Evolutionary conservation across 2,329 filamentous ascomycete genomes (phyloP), one percentile per base, ranked within the genome.

Genomic region (Fusarium palustre): DNA sequence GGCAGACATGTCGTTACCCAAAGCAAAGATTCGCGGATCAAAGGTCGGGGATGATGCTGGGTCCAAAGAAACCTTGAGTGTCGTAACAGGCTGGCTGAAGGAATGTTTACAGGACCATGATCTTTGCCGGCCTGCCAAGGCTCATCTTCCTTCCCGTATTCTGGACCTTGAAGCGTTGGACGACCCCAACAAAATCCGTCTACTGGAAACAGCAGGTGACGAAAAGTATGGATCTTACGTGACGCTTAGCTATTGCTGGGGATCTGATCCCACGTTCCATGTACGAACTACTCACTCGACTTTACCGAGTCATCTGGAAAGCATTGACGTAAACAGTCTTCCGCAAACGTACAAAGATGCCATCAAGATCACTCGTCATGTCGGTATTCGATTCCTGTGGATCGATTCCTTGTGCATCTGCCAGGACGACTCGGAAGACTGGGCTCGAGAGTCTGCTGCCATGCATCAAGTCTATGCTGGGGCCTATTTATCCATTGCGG

Each of bases 231-330:
- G 54, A 0, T n/a, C 38, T 2, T 69, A 68, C 11, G 46, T 56
- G 18, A 48, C 66, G 0, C 55, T 69, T 2, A 69, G 64, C 8
- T 52, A 69, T 18, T 69, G 64, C 5, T 69, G 64, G 66, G 66
- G 64, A 15, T 12, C 42, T 1, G 30, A 45, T 24, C 10, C 34
- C 2, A 25, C 47, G 0, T 28, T 24, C 0, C 54, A 58, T 12
- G 56, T 55, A 9, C 46, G 11, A 7, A 65, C 60, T 7, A 65
- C 56, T 1, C 55, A 34, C 5, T 16, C 42, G 10, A 57, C 46
- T 1, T 31, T 59, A 1, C 43, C 41, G 2, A 24, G 22, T 1
- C 49, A 54, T 22, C 10, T 62, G 0, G 16, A 43, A 1, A 55
- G 39, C 2, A 45, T 68, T 8, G 7, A 24, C 1, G 33, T 65